These are phyloP conservation scores for Plasmodium cynomolgi DNA, from an alignment of 169 alveolate genomes.

Conservation along the genomic window DNA sequence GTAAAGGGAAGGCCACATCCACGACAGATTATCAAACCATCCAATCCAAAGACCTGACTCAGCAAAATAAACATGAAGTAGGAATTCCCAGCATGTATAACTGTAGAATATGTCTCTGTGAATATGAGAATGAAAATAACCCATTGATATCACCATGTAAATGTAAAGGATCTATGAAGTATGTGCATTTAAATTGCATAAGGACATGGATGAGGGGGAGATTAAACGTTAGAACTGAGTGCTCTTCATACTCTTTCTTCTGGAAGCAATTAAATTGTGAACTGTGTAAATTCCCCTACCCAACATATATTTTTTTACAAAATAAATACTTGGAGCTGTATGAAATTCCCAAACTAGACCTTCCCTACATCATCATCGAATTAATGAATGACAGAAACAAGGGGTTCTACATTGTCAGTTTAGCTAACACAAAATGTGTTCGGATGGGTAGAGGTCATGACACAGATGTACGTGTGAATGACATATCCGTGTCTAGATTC, in stretches of 20 bases:
- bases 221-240: constrained; percentile 80
- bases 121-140: constrained; percentile 85
- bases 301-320: constrained; percentile 82
- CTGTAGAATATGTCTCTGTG: constrained; percentile 93
- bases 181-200: constrained; percentile 94
- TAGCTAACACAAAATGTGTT: constrained; percentile 79
- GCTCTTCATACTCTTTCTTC: constrained; percentile 82
- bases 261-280: constrained; percentile 94
- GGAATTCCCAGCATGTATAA: constrained; percentile 42
- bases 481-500: constrained; percentile 94
- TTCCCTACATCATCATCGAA: constrained; percentile 90
- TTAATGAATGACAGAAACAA: constrained; percentile 75
- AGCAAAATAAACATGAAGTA: not conserved
- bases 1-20: not conserved
- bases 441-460: constrained; percentile 95
- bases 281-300: constrained; percentile 92
- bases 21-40: not conserved
- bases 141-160: constrained; percentile 97
- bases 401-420: constrained; percentile 87
- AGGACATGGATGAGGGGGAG: constrained; percentile 93
- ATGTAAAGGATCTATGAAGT: constrained; percentile 96
- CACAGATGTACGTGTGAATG: constrained; percentile 93
- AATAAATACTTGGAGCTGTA: constrained; percentile 86
- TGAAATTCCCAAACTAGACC: constrained; percentile 89
- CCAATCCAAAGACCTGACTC: not conserved